These are phyloP conservation scores for Vitis rupestris DNA, from an alignment of 164 flowering plant genomes.

Conservation along the genomic window DNA sequence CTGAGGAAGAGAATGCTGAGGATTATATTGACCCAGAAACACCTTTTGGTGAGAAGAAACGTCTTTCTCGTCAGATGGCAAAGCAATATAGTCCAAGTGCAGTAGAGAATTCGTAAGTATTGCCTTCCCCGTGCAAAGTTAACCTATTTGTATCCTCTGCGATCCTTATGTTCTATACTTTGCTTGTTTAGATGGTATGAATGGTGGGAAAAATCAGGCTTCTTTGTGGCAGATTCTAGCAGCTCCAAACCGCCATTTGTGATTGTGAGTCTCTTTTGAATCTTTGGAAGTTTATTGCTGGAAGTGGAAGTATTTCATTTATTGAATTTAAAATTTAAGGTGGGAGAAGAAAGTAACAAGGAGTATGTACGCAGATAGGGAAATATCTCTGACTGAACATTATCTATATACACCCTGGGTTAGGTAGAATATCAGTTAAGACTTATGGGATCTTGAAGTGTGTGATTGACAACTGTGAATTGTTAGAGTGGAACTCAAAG, in stretches of 20 bases:
- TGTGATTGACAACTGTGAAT: too few species aligned
- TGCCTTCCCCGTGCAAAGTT: too few species aligned
- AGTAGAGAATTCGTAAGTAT: conserved; percentile 84
- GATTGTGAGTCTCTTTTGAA: conserved; percentile 59
- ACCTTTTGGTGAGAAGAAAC: conserved; percentile 78
- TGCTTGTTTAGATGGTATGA: conserved; percentile 72
- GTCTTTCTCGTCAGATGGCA: conserved; percentile 78
- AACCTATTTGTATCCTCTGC: too few species aligned
- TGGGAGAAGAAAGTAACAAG: too few species aligned
- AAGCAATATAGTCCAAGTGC: conserved; percentile 77
- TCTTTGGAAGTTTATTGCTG: not conserved
- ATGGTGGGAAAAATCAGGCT: conserved; percentile 92
- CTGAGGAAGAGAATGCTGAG: conserved; percentile 61
- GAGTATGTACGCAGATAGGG: not conserved
- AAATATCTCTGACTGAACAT: too few species aligned
- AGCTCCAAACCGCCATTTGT: conserved; percentile 85
- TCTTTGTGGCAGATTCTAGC: conserved; percentile 73
- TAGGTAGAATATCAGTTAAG: too few species aligned
- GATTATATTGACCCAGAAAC: conserved; percentile 85
- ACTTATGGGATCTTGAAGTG: too few species aligned
- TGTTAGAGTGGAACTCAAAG: too few species aligned
- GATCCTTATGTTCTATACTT: not conserved
- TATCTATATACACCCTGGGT: too few species aligned
- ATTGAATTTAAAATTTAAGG: not conserved
- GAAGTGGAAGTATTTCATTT: not conserved